Base-by-base conservation (phyloP, 164 flowering plant species). In the Vitis rupestris region DNA sequence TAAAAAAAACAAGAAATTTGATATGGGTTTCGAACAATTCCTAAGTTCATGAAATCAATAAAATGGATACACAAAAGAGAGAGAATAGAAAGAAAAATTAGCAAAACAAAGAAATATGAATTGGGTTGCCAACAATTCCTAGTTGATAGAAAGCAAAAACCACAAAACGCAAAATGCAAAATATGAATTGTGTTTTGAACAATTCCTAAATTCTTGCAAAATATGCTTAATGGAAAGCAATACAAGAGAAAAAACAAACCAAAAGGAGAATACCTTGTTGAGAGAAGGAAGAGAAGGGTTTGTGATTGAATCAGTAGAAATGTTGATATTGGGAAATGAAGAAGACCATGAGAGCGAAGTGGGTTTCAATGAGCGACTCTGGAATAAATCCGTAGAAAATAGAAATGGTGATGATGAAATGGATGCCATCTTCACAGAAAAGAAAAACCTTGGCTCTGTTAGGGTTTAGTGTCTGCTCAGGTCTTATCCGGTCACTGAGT, bases 331-430 rank as follows among this genome's bases (percentile, higher is more conserved):
- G 27, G 88, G 80, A 73, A 84, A 69, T 6, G 88, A 87, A 64
- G 81, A 83, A 16, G 56, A 61, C 84, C 85, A 87, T n/a, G 88
- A 85, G 44, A 84, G 75, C n/a, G 84, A 79, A 50, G 73, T 64
- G 65, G 78, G 80, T 65, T 85, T 83, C 49, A 14, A 68, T 5
- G 63, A 59, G 3, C 59, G 65, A 63, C 51, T 37, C 50, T 66
- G 48, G 29, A 62, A 19, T 50, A 75, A 65, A 49, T 67, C 72
- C 15, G 80, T 72, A 3, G 76, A 63, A n/a, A 50, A 16, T 17
- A 67, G 23, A 13, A 50, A 30, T 8, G 69, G 66, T 2, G 75
- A 48, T 1, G 75, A 52, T 1, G 69, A 50, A 31, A 61, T 10
- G 60, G 44, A 51, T 14, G 60, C 66, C 65, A 50, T 37, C 64